Conservation (phyloP, 768 basidiomycete species). For the Serendipita indica region DNA sequence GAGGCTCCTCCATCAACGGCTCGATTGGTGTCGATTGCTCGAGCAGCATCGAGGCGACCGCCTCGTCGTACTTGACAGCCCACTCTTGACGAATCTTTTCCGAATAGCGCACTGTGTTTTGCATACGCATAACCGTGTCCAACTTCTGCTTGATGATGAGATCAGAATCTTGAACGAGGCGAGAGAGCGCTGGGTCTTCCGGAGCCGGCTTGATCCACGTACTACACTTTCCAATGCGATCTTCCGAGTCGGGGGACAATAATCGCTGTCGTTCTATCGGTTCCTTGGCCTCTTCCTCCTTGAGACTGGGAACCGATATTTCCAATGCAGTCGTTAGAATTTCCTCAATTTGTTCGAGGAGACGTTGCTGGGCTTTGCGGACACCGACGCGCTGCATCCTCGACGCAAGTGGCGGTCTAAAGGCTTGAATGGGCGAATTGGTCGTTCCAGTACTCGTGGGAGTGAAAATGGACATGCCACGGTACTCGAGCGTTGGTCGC, state of each 20-base stretch:
- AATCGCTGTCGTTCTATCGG: conserved; percentile 87
- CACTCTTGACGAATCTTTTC: conserved; percentile 97
- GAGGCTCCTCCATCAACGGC: conserved; percentile 15
- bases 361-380: conserved; percentile 63
- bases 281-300: conserved; percentile 81
- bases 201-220: conserved; percentile 77
- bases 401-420: conserved; percentile 40
- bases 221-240: conserved; percentile 67
- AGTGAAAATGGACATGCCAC: conserved; percentile 70
- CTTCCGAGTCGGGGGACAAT: conserved; percentile 77
- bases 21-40: conserved; percentile 18
- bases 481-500: conserved; percentile 53
- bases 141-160: conserved; percentile 85
- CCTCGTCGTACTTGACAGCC: conserved; percentile 73
- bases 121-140: conserved; percentile 88
- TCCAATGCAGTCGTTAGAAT: conserved; percentile 66
- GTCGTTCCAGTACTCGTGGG: conserved; percentile 58
- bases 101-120: conserved; percentile 91
- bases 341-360: conserved; percentile 78
- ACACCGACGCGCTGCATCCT: conserved; percentile 69
- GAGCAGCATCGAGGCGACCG: conserved; percentile 32
- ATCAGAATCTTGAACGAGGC: conserved; percentile 77
- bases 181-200: conserved; percentile 69
- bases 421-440: conserved; percentile 61
- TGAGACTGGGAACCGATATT: conserved; percentile 73